Percentiles rank a stretch among this genome's conserved stretches.
These are phyloP conservation scores for Apiospora malaysiana DNA, from an alignment of 2,329 filamentous ascomycete species.

Conservation along the genomic window DNA sequence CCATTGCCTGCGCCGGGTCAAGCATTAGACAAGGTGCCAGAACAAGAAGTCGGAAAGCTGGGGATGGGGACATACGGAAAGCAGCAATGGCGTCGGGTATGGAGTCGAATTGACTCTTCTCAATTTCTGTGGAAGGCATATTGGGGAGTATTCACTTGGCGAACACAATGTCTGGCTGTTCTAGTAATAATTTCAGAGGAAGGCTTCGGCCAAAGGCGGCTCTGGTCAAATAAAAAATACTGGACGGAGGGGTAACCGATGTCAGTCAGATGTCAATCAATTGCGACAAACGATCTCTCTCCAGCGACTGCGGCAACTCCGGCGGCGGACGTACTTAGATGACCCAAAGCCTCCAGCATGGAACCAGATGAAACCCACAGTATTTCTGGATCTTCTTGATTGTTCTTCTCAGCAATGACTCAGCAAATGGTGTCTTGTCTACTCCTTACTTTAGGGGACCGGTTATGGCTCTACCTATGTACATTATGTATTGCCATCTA, in stretches of 20 bases:
- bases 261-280: slow-evolving; percentile 16
- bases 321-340: background rate
- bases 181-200: background rate
- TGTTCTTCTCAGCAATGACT: slow-evolving; percentile 15
- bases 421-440: background rate
- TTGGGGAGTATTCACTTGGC: slow-evolving; percentile 29
- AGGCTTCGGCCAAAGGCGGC: background rate
- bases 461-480: background rate
- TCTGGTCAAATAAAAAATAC: background rate
- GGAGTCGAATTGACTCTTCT: slow-evolving; percentile 63
- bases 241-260: slow-evolving; percentile 16
- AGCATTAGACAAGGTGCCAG: slow-evolving; percentile 25
- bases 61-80: slow-evolving; percentile 58
- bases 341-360: background rate
- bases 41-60: slow-evolving; percentile 21
- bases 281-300: slow-evolving; percentile 4
- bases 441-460: background rate
- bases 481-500: background rate
- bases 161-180: background rate
- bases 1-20: slow-evolving; percentile 63
- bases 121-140: slow-evolving; percentile 60
- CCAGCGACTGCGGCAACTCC: slow-evolving; percentile 1
- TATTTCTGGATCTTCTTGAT: background rate
- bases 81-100: slow-evolving; percentile 69
- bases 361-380: background rate